These are phyloP conservation scores for Iris pallida DNA, from an alignment of 116 monocot genomes.

Conservation along the genomic window DNA sequence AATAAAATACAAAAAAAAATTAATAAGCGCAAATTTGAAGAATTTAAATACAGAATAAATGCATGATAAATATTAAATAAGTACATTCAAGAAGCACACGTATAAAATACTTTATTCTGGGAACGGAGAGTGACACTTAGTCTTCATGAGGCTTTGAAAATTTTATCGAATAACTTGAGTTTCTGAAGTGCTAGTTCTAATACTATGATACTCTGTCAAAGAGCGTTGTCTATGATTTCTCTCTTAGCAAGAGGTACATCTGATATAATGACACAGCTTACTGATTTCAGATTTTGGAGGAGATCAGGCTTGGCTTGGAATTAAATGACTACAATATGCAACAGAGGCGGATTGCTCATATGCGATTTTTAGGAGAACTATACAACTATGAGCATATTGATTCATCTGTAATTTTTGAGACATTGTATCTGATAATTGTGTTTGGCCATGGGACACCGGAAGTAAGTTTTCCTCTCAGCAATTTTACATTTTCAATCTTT, in stretches of 20 bases:
- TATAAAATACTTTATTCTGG: too few species aligned
- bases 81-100: too few species aligned
- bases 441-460: constrained; percentile 87
- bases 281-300: constrained; percentile 76
- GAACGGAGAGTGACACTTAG: too few species aligned
- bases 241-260: background rate
- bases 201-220: too few species aligned
- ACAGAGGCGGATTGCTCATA: constrained; percentile 83
- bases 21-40: too few species aligned
- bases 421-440: constrained; percentile 67
- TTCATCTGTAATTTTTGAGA: constrained; percentile 90
- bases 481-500: background rate
- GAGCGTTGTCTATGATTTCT: too few species aligned
- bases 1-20: too few species aligned
- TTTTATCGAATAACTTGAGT: too few species aligned
- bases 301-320: constrained; percentile 85
- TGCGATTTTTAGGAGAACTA: constrained; percentile 91
- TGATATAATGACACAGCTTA: background rate
- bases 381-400: constrained; percentile 94
- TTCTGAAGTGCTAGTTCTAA: too few species aligned
- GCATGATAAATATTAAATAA: too few species aligned
- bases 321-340: constrained; percentile 92
- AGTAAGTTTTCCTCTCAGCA: constrained; percentile 33
- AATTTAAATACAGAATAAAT: too few species aligned
- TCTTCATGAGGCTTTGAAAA: too few species aligned